phyloP scores from a whole-genome alignment of 495 filamentous ascomycete genomes.

The Penicillium maclennaniae region DNA sequence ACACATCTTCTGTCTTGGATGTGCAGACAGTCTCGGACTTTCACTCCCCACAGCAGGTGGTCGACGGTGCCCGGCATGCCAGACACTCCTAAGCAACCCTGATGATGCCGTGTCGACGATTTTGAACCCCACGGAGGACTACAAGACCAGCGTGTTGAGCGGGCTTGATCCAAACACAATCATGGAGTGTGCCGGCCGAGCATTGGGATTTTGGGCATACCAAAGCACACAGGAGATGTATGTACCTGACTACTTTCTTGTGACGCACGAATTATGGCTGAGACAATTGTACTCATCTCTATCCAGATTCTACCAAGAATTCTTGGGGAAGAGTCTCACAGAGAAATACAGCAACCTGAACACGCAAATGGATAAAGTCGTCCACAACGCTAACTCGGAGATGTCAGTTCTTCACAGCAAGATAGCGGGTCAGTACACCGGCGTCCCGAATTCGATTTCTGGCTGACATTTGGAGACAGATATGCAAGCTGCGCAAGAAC shows the following conservation, averaged over 20 bases:
- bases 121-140: slow-evolving; percentile 85
- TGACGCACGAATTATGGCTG: neutral
- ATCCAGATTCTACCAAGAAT: slow-evolving; percentile 75
- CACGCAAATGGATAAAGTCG: slow-evolving; percentile 71
- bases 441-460: neutral
- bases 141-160: slow-evolving; percentile 86
- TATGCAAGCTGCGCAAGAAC: slow-evolving; percentile 62
- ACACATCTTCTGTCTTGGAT: slow-evolving; percentile 81
- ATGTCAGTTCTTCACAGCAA: slow-evolving; percentile 65
- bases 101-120: slow-evolving; percentile 75
- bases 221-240: slow-evolving; percentile 91
- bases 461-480: slow-evolving; percentile 38
- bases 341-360: slow-evolving; percentile 71
- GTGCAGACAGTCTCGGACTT: slow-evolving; percentile 66
- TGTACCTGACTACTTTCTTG: neutral
- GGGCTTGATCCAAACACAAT: slow-evolving; percentile 80
- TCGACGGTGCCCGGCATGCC: slow-evolving; percentile 79
- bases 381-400: slow-evolving; percentile 77
- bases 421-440: slow-evolving; percentile 40
- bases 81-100: slow-evolving; percentile 60
- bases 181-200: slow-evolving; percentile 86
- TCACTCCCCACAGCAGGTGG: slow-evolving; percentile 51
- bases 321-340: slow-evolving; percentile 64
- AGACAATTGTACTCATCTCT: neutral
- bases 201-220: slow-evolving; percentile 84